A percentile compares a stretch with the other conserved stretches of the same genome.
Conservation (phyloP, 805 yeast genomes). For the Candida adriatica region DNA sequence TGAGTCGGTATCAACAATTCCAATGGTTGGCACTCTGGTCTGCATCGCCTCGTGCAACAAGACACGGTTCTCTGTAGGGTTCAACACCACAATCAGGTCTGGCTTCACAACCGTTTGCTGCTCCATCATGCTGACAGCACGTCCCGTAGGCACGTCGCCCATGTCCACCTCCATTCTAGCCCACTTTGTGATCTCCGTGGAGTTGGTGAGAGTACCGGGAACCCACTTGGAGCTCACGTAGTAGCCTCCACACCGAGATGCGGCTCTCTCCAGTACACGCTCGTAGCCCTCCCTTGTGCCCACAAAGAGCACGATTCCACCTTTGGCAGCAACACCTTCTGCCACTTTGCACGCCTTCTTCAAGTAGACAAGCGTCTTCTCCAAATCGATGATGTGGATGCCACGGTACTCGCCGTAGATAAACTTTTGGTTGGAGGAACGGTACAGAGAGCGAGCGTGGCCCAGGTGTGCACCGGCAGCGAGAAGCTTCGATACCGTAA, state of each 20-base stretch:
- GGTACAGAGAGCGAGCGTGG: slow-evolving; percentile 73
- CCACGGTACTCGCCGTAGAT: slow-evolving; percentile 85
- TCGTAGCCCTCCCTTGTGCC: slow-evolving; percentile 80
- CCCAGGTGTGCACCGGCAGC: slow-evolving; percentile 96
- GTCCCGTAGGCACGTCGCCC: slow-evolving; percentile 58
- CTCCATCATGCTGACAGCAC: slow-evolving; percentile 46
- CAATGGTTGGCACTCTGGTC: slow-evolving; percentile 85
- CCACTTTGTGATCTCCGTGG: slow-evolving; percentile 56
- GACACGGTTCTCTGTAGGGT: slow-evolving; percentile 80
- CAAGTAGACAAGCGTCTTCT: slow-evolving; percentile 68
- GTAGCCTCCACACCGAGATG: slow-evolving; percentile 69
- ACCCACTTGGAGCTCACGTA: slow-evolving; percentile 85
- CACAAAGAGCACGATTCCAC: slow-evolving; percentile 78
- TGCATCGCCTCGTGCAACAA: slow-evolving; percentile 77
- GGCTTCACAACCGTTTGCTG: slow-evolving; percentile 64
- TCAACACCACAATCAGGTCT: slow-evolving; percentile 78
- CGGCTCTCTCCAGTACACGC: slow-evolving; percentile 71
- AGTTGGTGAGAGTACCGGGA: slow-evolving; percentile 91
- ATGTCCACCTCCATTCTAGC: slow-evolving; percentile 72
- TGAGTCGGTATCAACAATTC: slow-evolving; percentile 88
- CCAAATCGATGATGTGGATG: slow-evolving; percentile 85
- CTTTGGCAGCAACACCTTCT: slow-evolving; percentile 73
- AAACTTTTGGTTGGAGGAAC: slow-evolving; percentile 79
- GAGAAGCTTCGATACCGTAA: slow-evolving; percentile 63
- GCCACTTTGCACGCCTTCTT: slow-evolving; percentile 82